Base-by-base conservation (phyloP, 2,329 filamentous ascomycete species). In the Colletotrichum magnum region DNA sequence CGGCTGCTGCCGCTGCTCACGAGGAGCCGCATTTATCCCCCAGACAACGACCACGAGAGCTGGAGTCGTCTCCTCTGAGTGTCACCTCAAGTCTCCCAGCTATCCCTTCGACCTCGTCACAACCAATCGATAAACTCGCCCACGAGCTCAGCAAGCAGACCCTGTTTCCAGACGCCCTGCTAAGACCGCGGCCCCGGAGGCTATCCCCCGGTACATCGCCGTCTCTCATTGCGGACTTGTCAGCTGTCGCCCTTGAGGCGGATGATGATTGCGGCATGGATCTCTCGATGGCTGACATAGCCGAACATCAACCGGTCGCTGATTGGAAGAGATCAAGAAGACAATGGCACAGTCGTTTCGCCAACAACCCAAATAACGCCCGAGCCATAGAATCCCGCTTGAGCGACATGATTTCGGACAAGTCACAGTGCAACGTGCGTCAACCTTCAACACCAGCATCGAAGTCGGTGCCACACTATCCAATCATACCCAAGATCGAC, bases 261-360 rank as follows among this genome's bases (percentile, higher is more conserved):
- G 68, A 70, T 10, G 64, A 70, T 18, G 58, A 70, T 24, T 67
- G 57, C 41, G 39, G 53, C 15, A 70, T 70, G 68, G 47, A 63
- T 26, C 48, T 58, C 10, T 32, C 48, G 6, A 53, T 62, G 52
- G 26, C 62, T 12, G 63, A 68, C 12, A 53, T n/a, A 45, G 50
- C 57, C 32, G 57, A 62, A 28, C 39, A 70, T 36, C 51, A 61
- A 45, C 57, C 57, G 21, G 64, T 70, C 12, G 63, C 58, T 21
- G 68, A 70, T 9, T 70, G 63, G 63, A 70, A 70, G 24, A 62
- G 68, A 54, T 60, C 58, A 26, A 53, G 58, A 32, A 64, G 68
- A 9, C 68, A 68, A 45, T 64, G 58, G n/a, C 28, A 68, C 24
- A 62, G 68, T 41, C 68, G 58, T 9, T 63, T 62, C 24, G 53